Conservation (phyloP, 176 grass and related monocot species). For the Metroxylon sagu region DNA sequence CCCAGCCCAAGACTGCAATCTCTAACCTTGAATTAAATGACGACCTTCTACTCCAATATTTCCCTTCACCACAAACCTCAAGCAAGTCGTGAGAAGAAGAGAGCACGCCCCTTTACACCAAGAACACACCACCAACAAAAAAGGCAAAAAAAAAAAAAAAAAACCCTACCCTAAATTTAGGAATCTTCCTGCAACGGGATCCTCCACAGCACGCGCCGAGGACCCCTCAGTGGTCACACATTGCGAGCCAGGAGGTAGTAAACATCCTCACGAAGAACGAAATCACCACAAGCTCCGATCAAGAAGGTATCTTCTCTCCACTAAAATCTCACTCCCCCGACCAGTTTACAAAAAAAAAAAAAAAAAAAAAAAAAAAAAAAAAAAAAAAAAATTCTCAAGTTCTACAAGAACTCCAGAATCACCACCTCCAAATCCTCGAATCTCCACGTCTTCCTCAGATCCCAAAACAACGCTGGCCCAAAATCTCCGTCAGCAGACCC, state of each 20-base stretch:
- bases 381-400: too few relatives aligned
- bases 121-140: too few relatives aligned
- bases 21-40: background rate
- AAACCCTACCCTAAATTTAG: constrained; percentile 49
- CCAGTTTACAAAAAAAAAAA: too few relatives aligned
- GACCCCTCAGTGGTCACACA: constrained; percentile 62
- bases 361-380: too few relatives aligned
- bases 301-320: constrained; percentile 3
- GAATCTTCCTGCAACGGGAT: constrained; percentile 45
- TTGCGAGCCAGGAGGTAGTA: constrained; percentile 7
- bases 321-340: constrained; percentile 9
- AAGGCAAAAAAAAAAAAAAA: background rate
- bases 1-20: too few relatives aligned
- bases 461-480: too few relatives aligned
- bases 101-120: background rate
- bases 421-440: too few relatives aligned
- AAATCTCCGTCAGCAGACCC: background rate
- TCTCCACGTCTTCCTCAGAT: too few relatives aligned
- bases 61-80: background rate
- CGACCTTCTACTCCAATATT: constrained; percentile 9
- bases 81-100: background rate
- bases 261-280: background rate
- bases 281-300: constrained; percentile 7
- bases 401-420: too few relatives aligned
- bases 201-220: constrained; percentile 47